Conservation (phyloP, 305 asterid genomes). For the Solanum aculeatissimum region DNA sequence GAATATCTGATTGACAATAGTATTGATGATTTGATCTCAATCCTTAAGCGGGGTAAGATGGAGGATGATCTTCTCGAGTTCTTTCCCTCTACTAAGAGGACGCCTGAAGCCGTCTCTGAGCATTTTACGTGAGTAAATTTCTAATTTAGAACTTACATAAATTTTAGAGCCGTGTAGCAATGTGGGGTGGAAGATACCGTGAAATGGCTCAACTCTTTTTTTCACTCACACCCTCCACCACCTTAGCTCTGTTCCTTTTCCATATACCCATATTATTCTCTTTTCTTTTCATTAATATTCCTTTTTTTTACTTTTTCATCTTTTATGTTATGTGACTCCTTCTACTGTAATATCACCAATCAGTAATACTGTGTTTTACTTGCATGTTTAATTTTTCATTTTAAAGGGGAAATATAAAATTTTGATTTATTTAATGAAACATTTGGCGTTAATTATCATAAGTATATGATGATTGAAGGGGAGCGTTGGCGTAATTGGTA, state of each 20-base stretch:
- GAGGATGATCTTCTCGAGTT: conserved; percentile 88
- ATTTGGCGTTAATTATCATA: not conserved
- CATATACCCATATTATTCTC: not conserved
- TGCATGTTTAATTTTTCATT: not conserved
- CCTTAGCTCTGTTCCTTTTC: not conserved
- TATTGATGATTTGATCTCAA: conserved; percentile 93
- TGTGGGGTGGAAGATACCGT: not conserved
- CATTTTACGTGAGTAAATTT: conserved; percentile 73
- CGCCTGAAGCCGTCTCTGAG: conserved; percentile 89
- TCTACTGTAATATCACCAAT: not conserved
- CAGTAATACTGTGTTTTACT: not conserved
- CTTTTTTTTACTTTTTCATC: not conserved
- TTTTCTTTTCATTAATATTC: not conserved
- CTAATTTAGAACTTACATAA: not conserved
- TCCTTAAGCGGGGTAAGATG: conserved; percentile 86
- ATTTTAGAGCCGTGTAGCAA: not conserved
- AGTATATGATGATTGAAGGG: not conserved
- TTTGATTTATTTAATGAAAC: not conserved
- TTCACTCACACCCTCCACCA: not conserved
- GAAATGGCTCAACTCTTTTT: not conserved
- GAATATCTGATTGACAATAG: conserved; percentile 94
- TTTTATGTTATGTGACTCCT: not conserved
- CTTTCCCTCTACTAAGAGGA: conserved; percentile 77
- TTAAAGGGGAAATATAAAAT: not conserved
- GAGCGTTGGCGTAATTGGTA: too few species aligned